phyloP scores from a whole-genome alignment of 257 asterid species.

The Plantago ovata region DNA sequence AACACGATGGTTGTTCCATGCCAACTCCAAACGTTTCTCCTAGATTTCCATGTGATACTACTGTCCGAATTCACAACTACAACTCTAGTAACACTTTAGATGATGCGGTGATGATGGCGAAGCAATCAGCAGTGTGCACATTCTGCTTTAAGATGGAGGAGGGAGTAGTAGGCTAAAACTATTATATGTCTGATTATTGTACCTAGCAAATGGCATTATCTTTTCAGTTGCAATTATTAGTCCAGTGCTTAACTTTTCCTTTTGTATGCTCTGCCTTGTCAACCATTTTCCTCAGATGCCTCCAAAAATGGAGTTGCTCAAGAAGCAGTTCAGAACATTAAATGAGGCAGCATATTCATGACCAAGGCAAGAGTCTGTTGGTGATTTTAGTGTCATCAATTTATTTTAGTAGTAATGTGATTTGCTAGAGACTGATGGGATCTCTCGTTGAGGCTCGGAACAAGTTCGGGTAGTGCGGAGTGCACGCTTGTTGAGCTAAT shows the following conservation, averaged over 20 bases:
- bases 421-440: too few relatives aligned
- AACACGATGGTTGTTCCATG: not conserved
- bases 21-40: not conserved
- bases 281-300: conserved; percentile 41
- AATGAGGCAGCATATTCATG: conserved; percentile 54
- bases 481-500: too few relatives aligned
- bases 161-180: too few relatives aligned
- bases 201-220: too few relatives aligned
- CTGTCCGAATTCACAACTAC: not conserved
- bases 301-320: conserved; percentile 73
- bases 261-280: not conserved
- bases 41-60: not conserved
- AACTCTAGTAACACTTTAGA: too few relatives aligned
- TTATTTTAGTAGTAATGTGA: too few relatives aligned
- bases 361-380: conserved; percentile 68
- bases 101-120: not conserved
- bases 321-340: conserved; percentile 58
- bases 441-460: too few relatives aligned
- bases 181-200: too few relatives aligned
- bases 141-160: not conserved
- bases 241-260: too few relatives aligned
- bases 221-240: too few relatives aligned
- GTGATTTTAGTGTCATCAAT: too few relatives aligned
- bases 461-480: too few relatives aligned
- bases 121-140: not conserved